Conservation (phyloP, 768 basidiomycete species). For the Hericium coralloides region DNA sequence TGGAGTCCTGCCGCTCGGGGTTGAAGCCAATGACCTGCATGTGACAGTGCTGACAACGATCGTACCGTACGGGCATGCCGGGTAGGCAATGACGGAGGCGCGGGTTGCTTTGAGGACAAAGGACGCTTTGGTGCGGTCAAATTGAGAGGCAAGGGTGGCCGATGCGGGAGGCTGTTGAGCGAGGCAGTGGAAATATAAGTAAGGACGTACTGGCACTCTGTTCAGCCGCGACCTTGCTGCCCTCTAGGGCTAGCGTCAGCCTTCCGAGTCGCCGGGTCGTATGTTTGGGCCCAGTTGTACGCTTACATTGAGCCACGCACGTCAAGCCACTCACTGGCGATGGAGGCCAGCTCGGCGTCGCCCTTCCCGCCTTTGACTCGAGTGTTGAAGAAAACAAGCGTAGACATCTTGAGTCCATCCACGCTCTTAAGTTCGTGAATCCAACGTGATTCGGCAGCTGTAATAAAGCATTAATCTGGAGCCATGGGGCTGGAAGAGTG, state of each 20-base stretch:
- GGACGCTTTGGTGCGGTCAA: slow-evolving; percentile 33
- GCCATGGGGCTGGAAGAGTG: background rate
- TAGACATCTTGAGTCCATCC: background rate
- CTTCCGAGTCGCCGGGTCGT: background rate
- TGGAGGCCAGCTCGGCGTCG: background rate
- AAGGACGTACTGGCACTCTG: slow-evolving; percentile 49
- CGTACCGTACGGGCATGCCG: slow-evolving; percentile 46
- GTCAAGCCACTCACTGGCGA: background rate
- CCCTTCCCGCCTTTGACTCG: background rate
- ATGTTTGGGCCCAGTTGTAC: background rate
- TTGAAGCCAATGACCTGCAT: slow-evolving; percentile 53
- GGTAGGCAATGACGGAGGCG: slow-evolving; percentile 44
- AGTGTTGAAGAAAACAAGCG: background rate
- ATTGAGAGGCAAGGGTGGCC: slow-evolving; percentile 69
- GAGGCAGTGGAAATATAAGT: background rate
- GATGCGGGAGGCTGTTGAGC: slow-evolving; percentile 53
- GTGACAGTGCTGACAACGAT: slow-evolving; percentile 33
- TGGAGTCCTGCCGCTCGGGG: slow-evolving; percentile 62
- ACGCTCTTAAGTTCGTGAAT: background rate
- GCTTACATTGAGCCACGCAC: no score
- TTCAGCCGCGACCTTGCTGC: slow-evolving; percentile 45
- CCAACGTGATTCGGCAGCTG: no score
- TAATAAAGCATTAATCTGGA: background rate
- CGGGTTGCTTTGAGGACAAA: slow-evolving; percentile 64
- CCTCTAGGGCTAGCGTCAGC: slow-evolving; percentile 37